These are phyloP conservation scores for Kwoniella mangroviensis DNA, from an alignment of 768 basidiomycete species.

Conservation along the genomic window DNA sequence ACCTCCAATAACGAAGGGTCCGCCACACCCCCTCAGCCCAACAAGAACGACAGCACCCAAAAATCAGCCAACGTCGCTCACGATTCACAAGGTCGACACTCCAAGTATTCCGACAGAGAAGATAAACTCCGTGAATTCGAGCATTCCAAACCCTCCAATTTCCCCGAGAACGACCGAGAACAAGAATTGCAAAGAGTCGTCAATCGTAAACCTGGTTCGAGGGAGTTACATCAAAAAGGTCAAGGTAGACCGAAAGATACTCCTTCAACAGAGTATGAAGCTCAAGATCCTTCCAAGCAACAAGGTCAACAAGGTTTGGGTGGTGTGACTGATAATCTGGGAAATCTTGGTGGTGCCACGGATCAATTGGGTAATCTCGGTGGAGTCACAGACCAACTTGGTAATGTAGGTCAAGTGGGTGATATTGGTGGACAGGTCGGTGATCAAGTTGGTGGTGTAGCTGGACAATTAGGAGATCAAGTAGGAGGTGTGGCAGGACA, in stretches of 20 bases:
- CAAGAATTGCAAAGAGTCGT: constrained; percentile 12
- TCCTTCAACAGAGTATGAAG: constrained; percentile 3
- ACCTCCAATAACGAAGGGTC: not conserved
- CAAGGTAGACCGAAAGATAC: constrained; percentile 5
- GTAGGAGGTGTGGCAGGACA: constrained; percentile 12
- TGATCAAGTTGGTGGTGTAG: constrained; percentile 5
- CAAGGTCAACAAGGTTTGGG: constrained; percentile 6
- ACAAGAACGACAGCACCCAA: not conserved
- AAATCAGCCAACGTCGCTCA: not conserved
- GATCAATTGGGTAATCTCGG: constrained; percentile 8
- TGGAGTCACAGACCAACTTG: constrained; percentile 3
- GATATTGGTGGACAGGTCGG: constrained; percentile 9
- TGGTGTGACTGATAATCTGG: not conserved
- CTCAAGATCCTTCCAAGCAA: not conserved
- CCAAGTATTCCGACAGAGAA: not conserved
- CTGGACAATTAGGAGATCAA: constrained; percentile 11
- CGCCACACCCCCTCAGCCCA: not conserved
- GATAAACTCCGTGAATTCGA: constrained; percentile 6
- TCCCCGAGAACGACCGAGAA: constrained; percentile 14
- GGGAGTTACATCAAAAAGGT: constrained; percentile 9
- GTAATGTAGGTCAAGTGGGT: constrained; percentile 6
- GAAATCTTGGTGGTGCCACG: not conserved
- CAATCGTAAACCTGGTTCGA: constrained; percentile 8
- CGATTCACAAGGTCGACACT: not conserved
- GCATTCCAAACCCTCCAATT: constrained; percentile 11